These are phyloP conservation scores for Populus hybrid DNA, from an alignment of 441 rosid genomes.

Conservation along the genomic window DNA sequence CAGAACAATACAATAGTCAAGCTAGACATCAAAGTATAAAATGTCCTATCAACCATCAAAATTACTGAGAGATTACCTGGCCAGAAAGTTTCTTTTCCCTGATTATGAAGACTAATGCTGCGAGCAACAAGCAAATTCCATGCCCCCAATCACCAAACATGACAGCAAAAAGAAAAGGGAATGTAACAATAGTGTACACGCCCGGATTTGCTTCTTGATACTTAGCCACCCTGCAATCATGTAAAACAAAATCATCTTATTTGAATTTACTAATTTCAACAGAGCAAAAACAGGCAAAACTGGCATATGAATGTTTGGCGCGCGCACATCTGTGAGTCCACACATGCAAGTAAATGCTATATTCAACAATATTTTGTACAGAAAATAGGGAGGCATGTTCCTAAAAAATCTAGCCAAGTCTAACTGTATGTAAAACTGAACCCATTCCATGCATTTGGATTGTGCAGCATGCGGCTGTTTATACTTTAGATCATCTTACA, in stretches of 20 bases:
- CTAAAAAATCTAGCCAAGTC: background rate
- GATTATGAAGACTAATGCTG: conserved; percentile 49
- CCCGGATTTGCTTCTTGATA: conserved; percentile 98
- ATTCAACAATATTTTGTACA: background rate
- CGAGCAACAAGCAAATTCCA: conserved; percentile 88
- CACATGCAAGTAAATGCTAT: background rate
- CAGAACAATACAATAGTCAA: conserved; percentile 4
- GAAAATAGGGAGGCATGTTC: background rate
- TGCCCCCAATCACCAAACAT: conserved; percentile 92
- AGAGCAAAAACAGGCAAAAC: background rate
- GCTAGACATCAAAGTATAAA: conserved; percentile 1
- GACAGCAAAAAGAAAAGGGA: conserved; percentile 90
- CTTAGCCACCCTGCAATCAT: conserved; percentile 74
- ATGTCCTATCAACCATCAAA: background rate
- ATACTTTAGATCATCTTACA: too few relatives aligned
- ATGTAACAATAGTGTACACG: conserved; percentile 76
- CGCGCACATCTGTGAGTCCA: background rate
- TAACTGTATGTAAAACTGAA: background rate
- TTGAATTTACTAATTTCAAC: background rate
- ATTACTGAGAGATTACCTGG: conserved; percentile 54
- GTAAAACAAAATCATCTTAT: conserved; percentile 13
- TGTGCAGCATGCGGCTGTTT: background rate
- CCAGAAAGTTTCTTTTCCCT: conserved; percentile 82
- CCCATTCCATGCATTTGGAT: background rate
- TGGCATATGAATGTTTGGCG: background rate